Conservation (phyloP, 1,139 yeast genomes). For the Yamadazyma oceani region DNA sequence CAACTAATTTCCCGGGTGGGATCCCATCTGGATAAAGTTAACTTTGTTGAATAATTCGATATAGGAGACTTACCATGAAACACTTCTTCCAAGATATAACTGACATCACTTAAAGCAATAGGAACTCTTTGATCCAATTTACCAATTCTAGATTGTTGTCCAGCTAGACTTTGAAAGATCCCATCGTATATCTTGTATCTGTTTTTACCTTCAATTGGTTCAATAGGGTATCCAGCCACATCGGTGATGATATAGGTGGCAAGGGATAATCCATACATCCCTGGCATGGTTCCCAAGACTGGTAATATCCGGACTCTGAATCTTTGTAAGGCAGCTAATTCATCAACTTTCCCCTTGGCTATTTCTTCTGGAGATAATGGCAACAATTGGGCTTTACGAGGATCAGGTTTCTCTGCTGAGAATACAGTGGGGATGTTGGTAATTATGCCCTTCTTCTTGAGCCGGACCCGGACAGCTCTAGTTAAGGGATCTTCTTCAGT, state of each 20-base stretch:
- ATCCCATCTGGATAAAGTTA: conserved; percentile 83
- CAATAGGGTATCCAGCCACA: conserved; percentile 84
- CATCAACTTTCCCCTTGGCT: conserved; percentile 80
- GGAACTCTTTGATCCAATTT: conserved; percentile 70
- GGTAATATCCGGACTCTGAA: conserved; percentile 93
- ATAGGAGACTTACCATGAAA: conserved; percentile 90
- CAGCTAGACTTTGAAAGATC: conserved; percentile 78
- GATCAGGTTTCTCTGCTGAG: conserved; percentile 95
- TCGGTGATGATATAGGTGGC: conserved; percentile 80
- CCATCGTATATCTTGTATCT: conserved; percentile 82
- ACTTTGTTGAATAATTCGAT: conserved; percentile 77
- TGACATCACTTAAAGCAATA: conserved; percentile 68
- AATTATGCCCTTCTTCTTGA: conserved; percentile 73
- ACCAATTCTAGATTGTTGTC: conserved; percentile 81
- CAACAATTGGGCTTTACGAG: conserved; percentile 81
- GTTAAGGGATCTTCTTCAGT: conserved; percentile 93
- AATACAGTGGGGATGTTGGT: conserved; percentile 85
- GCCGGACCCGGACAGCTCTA: conserved; percentile 79
- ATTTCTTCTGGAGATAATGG: conserved; percentile 82
- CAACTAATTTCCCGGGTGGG: conserved; percentile 54
- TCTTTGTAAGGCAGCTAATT: conserved; percentile 81
- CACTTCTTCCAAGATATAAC: conserved; percentile 86
- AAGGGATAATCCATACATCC: conserved; percentile 86
- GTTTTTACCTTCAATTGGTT: conserved; percentile 89
- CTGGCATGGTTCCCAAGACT: conserved; percentile 95